These are phyloP conservation scores for Alternaria burnsii DNA, from an alignment of 2,329 filamentous ascomycete species.

Conservation along the genomic window DNA sequence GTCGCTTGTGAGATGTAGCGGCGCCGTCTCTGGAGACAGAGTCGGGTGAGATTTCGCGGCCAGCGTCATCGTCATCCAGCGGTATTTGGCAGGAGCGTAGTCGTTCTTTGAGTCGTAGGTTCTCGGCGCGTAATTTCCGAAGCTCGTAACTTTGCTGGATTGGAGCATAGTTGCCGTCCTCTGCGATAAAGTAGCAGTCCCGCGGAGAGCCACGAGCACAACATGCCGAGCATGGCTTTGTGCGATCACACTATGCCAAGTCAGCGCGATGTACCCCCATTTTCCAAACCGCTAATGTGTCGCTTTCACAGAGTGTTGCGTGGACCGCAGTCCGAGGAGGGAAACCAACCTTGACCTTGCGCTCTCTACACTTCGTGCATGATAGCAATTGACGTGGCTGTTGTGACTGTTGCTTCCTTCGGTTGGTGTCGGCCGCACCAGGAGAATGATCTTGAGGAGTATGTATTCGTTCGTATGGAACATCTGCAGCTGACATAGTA, in stretches of 20 bases:
- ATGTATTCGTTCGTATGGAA: constrained; percentile 25
- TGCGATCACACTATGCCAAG: constrained; percentile 54
- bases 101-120: constrained; percentile 55
- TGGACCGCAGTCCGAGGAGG: too few species aligned
- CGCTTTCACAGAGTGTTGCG: too few species aligned
- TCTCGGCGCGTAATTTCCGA: constrained; percentile 56
- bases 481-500: constrained; percentile 8
- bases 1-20: constrained; percentile 33
- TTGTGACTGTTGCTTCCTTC: constrained; percentile 51
- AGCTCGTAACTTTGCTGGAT: constrained; percentile 60
- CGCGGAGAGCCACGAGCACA: constrained; percentile 58
- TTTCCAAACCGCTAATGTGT: too few species aligned
- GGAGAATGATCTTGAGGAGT: constrained; percentile 19
- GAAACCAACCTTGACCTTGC: constrained; percentile 53
- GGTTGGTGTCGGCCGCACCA: constrained; percentile 20
- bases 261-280: neutral
- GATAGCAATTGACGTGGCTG: constrained; percentile 57
- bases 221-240: constrained; percentile 59
- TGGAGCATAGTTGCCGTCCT: constrained; percentile 57
- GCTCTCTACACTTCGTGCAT: constrained; percentile 59
- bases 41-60: constrained; percentile 32
- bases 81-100: constrained; percentile 46
- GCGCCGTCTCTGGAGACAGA: constrained; percentile 31
- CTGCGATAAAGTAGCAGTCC: constrained; percentile 58
- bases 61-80: constrained; percentile 51